Evolutionary conservation across 2,329 filamentous ascomycete genomes (phyloP).

Genomic region (Aspergillus udagawae): DNA sequence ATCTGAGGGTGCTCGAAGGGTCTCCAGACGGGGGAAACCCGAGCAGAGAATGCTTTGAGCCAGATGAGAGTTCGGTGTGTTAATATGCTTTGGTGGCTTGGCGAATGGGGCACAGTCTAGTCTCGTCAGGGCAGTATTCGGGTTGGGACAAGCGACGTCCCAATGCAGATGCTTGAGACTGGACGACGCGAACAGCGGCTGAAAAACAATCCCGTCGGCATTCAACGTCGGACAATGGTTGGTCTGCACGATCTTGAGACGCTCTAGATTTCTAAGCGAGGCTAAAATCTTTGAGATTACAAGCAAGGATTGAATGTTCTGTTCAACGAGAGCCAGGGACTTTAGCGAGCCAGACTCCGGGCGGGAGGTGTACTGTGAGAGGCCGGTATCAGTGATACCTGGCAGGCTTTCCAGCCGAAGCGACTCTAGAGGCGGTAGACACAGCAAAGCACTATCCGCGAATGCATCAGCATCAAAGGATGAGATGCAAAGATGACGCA

Average conservation of each 20-base stretch:
- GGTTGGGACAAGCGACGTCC: conserved; percentile 46
- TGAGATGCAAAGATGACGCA: conserved; percentile 54
- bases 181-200: conserved; percentile 47
- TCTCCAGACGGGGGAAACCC: conserved; percentile 39
- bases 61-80: conserved; percentile 41
- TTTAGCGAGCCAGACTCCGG: conserved; percentile 43
- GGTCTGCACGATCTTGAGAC: conserved; percentile 51
- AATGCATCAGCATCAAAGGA: conserved; percentile 53
- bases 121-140: conserved; percentile 32
- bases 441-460: conserved; percentile 51
- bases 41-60: conserved; percentile 41
- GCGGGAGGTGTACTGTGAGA: conserved; percentile 49
- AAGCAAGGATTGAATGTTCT: conserved; percentile 49
- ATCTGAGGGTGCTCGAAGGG: conserved; percentile 42
- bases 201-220: conserved; percentile 41
- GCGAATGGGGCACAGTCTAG: conserved; percentile 37
- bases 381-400: conserved; percentile 54
- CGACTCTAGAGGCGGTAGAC: conserved; percentile 50
- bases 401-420: conserved; percentile 53
- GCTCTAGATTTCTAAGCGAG: conserved; percentile 42
- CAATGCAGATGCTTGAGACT: conserved; percentile 54
- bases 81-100: conserved; percentile 27
- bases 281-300: conserved; percentile 52
- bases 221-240: conserved; percentile 45
- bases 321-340: conserved; percentile 49